These are phyloP conservation scores for Petunia secreta DNA, from an alignment of 257 asterid species.

Conservation along the genomic window DNA sequence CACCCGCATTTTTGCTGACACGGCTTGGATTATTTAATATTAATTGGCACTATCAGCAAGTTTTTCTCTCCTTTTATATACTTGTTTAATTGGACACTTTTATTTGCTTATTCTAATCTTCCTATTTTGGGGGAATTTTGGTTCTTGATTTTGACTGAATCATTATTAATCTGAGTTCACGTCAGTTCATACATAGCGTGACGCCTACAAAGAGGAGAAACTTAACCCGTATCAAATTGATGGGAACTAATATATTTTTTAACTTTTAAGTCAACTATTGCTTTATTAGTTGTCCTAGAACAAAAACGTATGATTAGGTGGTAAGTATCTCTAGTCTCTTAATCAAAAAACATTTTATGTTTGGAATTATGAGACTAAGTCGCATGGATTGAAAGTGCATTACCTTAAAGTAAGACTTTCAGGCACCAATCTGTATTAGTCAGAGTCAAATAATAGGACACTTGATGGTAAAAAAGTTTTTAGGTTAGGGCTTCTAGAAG, in stretches of 20 bases:
- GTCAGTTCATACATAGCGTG: neutral
- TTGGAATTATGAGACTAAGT: too few relatives aligned
- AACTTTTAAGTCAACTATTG: neutral
- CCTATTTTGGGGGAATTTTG: neutral
- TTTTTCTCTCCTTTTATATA: neutral
- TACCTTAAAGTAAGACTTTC: too few relatives aligned
- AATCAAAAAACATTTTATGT: too few relatives aligned
- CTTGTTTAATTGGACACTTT: neutral
- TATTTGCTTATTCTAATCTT: too few relatives aligned
- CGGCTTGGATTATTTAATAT: neutral
- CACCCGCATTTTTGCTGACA: neutral
- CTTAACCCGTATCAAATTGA: neutral
- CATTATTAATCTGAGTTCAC: conserved; percentile 21
- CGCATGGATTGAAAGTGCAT: too few relatives aligned
- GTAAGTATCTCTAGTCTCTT: too few relatives aligned
- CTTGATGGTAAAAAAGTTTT: too few relatives aligned
- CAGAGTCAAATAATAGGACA: too few relatives aligned
- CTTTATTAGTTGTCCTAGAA: too few relatives aligned
- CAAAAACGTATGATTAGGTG: too few relatives aligned
- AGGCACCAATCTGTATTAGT: too few relatives aligned
- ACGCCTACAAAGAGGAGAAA: conserved; percentile 5
- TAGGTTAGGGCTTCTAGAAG: too few relatives aligned
- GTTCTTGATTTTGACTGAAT: neutral
- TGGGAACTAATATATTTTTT: neutral
- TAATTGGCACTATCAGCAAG: conserved; percentile 14